Evolutionary conservation across 2,329 filamentous ascomycete species (phyloP).

Genomic region (Penicillium corylophilum): DNA sequence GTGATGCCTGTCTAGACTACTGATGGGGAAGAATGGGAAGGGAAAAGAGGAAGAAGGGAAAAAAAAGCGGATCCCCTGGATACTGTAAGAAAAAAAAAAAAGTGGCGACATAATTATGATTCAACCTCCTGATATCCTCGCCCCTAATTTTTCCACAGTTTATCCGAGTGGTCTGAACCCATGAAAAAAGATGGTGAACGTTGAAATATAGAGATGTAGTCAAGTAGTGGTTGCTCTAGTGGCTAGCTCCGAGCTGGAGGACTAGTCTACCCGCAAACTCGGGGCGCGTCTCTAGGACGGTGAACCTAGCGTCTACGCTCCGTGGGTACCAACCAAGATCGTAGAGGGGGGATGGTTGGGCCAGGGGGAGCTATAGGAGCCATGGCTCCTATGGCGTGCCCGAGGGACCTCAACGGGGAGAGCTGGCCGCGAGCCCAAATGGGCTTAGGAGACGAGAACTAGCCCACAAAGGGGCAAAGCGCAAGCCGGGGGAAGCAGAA

Average conservation of each 20-base stretch:
- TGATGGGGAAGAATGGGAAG: constrained; percentile 10
- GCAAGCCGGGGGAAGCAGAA: constrained; percentile 36
- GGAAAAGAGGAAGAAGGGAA: background rate
- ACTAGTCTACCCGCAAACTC: constrained; percentile 37
- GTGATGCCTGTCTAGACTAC: constrained; percentile 15
- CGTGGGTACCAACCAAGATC: constrained; percentile 35
- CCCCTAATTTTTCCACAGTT: background rate
- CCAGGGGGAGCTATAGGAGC: constrained; percentile 15
- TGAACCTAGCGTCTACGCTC: constrained; percentile 36
- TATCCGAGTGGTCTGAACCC: background rate
- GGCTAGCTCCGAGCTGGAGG: constrained; percentile 13
- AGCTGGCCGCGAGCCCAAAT: constrained; percentile 13
- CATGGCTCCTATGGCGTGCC: constrained; percentile 31
- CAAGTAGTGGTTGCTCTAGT: background rate
- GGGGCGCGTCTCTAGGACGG: constrained; percentile 26
- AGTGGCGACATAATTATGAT: constrained; percentile 22
- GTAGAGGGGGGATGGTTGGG: constrained; percentile 20
- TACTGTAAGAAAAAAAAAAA: background rate
- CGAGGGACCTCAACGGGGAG: constrained; percentile 32
- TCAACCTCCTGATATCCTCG: background rate
- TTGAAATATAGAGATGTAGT: background rate
- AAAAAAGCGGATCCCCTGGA: constrained; percentile 8
- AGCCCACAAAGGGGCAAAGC: constrained; percentile 35
- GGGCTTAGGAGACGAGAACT: constrained; percentile 21
- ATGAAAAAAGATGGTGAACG: background rate